phyloP scores from a whole-genome alignment of 352 stramenopile genomes.

The Pythium rishiriense region DNA sequence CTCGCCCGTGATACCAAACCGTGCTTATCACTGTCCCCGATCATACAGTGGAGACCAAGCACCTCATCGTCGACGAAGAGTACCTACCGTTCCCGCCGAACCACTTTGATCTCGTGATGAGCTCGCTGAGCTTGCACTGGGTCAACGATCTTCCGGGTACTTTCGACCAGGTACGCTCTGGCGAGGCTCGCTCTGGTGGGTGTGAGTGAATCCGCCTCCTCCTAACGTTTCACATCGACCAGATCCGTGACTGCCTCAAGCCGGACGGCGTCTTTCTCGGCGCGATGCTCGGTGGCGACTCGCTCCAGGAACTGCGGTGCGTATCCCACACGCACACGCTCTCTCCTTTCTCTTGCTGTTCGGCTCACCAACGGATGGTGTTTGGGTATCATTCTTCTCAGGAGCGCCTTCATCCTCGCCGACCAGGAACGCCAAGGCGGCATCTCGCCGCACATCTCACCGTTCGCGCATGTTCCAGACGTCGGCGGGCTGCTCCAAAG shows the following conservation, averaged over 20 bases:
- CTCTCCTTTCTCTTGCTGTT: not conserved
- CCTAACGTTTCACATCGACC: not conserved
- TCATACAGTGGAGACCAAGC: conserved; percentile 62
- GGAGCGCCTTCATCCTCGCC: conserved; percentile 91
- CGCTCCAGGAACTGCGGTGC: conserved; percentile 93
- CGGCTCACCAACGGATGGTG: not conserved
- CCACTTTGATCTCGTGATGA: conserved; percentile 97
- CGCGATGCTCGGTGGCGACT: conserved; percentile 94
- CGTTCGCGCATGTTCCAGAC: conserved; percentile 95
- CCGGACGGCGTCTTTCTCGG: conserved; percentile 97
- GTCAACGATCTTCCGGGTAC: conserved; percentile 95
- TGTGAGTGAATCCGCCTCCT: no score
- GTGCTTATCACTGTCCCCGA: no score
- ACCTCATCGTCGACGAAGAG: conserved; percentile 90
- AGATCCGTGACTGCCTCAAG: conserved; percentile 90
- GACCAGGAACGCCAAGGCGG: conserved; percentile 95
- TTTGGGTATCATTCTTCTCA: conserved; percentile 17
- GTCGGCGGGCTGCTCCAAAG: conserved; percentile 91
- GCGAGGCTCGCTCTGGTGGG: not conserved
- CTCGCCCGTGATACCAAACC: no score
- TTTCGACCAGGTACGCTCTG: conserved; percentile 56
- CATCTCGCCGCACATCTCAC: conserved; percentile 94
- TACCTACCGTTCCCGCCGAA: conserved; percentile 93
- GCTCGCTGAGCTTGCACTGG: conserved; percentile 95
- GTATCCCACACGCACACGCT: conserved; percentile 8